A percentile compares a stretch with the other conserved stretches of the same genome.
Conservation (phyloP, 129 eudicot genomes). For the Chrysanthemum lavandulifolium region DNA sequence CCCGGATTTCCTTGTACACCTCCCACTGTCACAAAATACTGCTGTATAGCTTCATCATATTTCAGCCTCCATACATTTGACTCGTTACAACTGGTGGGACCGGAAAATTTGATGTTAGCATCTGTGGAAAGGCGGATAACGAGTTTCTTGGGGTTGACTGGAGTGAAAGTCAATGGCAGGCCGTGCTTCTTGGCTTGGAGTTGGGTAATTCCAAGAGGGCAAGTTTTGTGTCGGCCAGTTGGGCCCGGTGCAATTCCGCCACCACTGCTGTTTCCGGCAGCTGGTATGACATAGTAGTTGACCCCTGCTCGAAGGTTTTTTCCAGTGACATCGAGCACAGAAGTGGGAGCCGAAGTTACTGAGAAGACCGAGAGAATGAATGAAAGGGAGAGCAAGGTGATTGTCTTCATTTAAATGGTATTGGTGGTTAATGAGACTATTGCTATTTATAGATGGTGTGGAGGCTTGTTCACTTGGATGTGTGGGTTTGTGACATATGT, state of each 20-base stretch:
- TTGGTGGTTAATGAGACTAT: not conserved
- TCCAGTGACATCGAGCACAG: constrained; percentile 34
- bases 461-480: not conserved
- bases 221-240: constrained; percentile 27
- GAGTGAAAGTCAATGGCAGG: constrained; percentile 32
- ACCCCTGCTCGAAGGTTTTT: constrained; percentile 27
- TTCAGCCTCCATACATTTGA: constrained; percentile 41
- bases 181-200: constrained; percentile 17
- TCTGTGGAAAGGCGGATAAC: constrained; percentile 40
- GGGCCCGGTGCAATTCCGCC: constrained; percentile 31
- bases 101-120: constrained; percentile 32
- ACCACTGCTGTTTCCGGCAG: constrained; percentile 17
- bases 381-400: constrained; percentile 22
- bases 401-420: not conserved
- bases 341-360: not conserved
- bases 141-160: constrained; percentile 30
- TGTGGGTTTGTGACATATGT: not conserved
- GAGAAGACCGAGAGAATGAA: constrained; percentile 19
- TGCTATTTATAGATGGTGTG: constrained; percentile 3
- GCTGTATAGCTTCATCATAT: constrained; percentile 16
- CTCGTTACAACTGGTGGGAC: constrained; percentile 20
- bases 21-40: constrained; percentile 33
- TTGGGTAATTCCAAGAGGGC: constrained; percentile 36
- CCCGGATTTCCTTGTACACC: constrained; percentile 54
- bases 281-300: constrained; percentile 37